These are phyloP conservation scores for Leccinellum rugosiceps DNA, from an alignment of 768 basidiomycete genomes.

Conservation along the genomic window DNA sequence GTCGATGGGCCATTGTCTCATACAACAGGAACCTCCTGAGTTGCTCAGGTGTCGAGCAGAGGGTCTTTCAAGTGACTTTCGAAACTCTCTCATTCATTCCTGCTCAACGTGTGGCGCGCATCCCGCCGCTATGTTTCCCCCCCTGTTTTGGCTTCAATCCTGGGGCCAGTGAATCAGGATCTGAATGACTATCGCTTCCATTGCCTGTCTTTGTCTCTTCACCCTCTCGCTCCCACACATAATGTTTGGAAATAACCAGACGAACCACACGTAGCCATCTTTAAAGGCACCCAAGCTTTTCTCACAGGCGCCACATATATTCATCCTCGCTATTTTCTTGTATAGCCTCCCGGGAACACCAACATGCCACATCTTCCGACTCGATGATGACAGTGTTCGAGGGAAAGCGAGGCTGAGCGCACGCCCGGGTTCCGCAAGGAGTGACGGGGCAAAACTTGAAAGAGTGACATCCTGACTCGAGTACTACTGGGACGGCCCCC, in stretches of 20 bases:
- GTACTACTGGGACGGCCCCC: neutral
- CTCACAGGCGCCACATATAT: too few species aligned
- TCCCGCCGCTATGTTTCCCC: neutral
- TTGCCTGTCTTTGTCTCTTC: neutral
- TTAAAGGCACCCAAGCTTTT: neutral
- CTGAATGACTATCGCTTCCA: neutral
- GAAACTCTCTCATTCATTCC: neutral
- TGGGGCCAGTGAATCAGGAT: neutral
- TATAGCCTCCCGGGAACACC: too few species aligned
- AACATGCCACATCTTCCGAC: too few species aligned
- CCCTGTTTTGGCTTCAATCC: neutral
- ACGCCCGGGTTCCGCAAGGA: neutral
- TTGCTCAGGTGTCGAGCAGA: neutral
- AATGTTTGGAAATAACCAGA: neutral
- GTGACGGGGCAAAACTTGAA: neutral
- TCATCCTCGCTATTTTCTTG: neutral
- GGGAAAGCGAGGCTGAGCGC: too few species aligned
- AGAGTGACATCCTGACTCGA: neutral
- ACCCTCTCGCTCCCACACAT: neutral
- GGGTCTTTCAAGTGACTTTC: too few species aligned
- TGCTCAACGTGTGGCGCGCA: neutral
- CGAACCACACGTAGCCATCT: neutral
- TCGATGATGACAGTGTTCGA: too few species aligned
- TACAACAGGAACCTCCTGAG: neutral
- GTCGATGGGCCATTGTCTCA: neutral